Conservation (phyloP, 2,329 filamentous ascomycete genomes). For the Xylaria sp. region DNA sequence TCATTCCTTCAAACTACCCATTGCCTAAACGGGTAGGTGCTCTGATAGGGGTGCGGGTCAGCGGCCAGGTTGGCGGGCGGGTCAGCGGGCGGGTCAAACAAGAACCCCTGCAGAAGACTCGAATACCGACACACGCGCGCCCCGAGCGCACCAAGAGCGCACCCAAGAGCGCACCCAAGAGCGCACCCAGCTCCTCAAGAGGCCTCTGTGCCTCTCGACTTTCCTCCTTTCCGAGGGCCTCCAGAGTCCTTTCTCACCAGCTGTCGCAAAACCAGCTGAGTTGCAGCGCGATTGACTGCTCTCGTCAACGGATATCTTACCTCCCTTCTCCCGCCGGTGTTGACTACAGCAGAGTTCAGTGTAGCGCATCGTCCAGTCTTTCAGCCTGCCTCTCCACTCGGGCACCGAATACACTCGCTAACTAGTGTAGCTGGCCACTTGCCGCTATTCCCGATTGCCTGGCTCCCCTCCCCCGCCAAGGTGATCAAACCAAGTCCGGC, state of each 20-base stretch:
- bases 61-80: not conserved
- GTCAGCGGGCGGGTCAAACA: conserved; percentile 21
- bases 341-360: not conserved
- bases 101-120: conserved; percentile 10
- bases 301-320: conserved; percentile 8
- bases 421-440: too few species aligned
- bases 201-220: conserved; percentile 12
- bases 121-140: conserved; percentile 14
- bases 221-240: conserved; percentile 10
- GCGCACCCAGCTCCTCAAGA: too few species aligned
- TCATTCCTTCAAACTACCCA: not conserved
- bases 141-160: too few species aligned
- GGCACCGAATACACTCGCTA: conserved; percentile 1
- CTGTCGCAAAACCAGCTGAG: conserved; percentile 14
- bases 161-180: too few species aligned
- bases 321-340: not conserved
- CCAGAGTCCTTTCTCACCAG: conserved; percentile 6
- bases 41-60: not conserved
- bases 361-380: conserved; percentile 28
- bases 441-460: not conserved
- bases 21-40: not conserved
- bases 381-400: conserved; percentile 1
- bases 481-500: conserved; percentile 28
- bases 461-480: not conserved
- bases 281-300: conserved; percentile 22